Evolutionary conservation across 169 alveolate species (phyloP), one percentile per base, ranked within the genome.

Genomic region (Cryptosporidium sp.): DNA sequence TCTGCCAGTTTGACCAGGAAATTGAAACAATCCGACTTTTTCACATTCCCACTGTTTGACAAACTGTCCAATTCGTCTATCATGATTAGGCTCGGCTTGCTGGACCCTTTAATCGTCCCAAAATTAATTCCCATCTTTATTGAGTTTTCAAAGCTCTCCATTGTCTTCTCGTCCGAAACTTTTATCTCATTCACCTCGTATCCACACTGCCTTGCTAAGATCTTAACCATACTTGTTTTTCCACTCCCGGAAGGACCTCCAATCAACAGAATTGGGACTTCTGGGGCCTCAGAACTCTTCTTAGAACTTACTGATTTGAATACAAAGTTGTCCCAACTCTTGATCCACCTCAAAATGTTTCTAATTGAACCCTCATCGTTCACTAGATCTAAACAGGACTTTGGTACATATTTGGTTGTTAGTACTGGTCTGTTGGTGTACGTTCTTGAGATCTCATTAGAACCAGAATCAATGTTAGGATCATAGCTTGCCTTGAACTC

Each of bases 221-320:
- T 91, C 71, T 86, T 89, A 7, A 94, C 94, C 41, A 94, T 39
- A 10, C 94, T 92, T 2, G 96, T 87, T 59, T 94, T 94, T 21
- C 96, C 96, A 37, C 92, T 69, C 14, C 96, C 96, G 18, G 96
- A 95, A 21, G 95, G 96, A 1, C 96, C 96, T 71, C 93, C 91
- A 23, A 94, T 58, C 41, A 94, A 84, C 16, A 94, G 68, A 26
- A 93, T 85, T 74, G 86, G 86, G 21, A 21, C n/a, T n/a, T 33
- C 41, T 26, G 86, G 86, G 18, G 86, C 71, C 21, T 74, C 71
- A 6, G 18, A 21, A 21, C 73, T 37, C 14, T 7, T 65, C 2
- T n/a, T n/a, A n/a, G 71, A 35, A 23, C 31, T 33, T n/a, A 1
- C 3, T 9, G 50, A 35, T 14, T 29, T 29, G 43, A 92, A 93